phyloP scores from a whole-genome alignment of 306 rosid genomes.

The Datisca glomerata region DNA sequence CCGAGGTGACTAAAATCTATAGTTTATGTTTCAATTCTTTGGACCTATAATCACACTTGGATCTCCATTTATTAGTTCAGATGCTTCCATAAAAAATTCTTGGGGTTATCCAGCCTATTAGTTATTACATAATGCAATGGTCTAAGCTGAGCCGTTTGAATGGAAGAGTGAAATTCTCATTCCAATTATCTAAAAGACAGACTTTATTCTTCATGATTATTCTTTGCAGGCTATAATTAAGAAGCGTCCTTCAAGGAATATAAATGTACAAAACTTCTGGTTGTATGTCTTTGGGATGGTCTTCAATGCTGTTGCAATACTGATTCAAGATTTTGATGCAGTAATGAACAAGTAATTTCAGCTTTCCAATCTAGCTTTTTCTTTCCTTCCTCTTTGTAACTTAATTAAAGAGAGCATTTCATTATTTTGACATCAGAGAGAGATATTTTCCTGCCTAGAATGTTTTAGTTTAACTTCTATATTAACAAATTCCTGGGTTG shows the following conservation, averaged over 20 bases:
- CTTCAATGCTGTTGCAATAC: constrained; percentile 77
- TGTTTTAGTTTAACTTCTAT: constrained; percentile 1
- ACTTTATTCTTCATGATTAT: too few species aligned
- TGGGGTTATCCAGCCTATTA: too few species aligned
- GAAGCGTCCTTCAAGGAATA: constrained; percentile 88
- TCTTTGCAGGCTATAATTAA: constrained; percentile 78
- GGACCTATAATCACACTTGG: constrained; percentile 1
- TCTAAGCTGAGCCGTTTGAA: background rate
- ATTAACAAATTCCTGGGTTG: too few species aligned
- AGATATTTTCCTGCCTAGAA: background rate
- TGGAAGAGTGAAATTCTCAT: background rate
- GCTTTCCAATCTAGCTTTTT: constrained; percentile 12
- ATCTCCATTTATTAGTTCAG: background rate
- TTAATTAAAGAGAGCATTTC: constrained; percentile 3
- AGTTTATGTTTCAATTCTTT: constrained; percentile 7
- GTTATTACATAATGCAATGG: too few species aligned
- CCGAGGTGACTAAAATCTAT: constrained; percentile 62
- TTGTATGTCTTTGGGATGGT: constrained; percentile 85
- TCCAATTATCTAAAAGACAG: background rate
- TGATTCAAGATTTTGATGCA: constrained; percentile 92
- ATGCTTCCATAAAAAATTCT: too few species aligned
- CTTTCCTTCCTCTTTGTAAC: background rate
- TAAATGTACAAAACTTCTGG: constrained; percentile 98
- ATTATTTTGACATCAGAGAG: constrained; percentile 4
- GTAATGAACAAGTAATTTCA: constrained; percentile 67